A percentile compares a stretch with the other conserved stretches of the same genome.
These are phyloP conservation scores for Colletotrichum caudatum DNA, from an alignment of 2,329 filamentous ascomycete genomes.

Conservation along the genomic window DNA sequence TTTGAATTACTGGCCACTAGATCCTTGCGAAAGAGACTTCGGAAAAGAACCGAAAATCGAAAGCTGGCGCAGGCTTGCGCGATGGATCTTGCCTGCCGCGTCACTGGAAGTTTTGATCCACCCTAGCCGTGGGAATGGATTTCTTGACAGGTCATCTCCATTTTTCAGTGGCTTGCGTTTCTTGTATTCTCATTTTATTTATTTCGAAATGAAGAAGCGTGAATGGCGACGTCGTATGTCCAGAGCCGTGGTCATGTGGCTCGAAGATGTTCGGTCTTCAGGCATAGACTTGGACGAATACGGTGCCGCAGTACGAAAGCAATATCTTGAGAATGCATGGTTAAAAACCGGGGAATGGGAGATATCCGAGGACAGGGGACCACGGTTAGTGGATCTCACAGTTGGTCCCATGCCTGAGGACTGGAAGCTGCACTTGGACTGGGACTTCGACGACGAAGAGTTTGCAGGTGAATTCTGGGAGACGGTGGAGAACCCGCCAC, in stretches of 20 bases:
- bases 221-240: not conserved
- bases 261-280: not conserved
- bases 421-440: slow-evolving; percentile 1
- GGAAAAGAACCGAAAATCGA: not conserved
- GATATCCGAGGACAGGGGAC: fast-evolving
- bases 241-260: not conserved
- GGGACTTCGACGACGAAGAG: not conserved
- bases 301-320: not conserved
- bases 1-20: not conserved
- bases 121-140: no score
- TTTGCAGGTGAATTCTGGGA: slow-evolving; percentile 12
- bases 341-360: not conserved
- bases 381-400: not conserved
- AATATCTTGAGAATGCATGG: not conserved
- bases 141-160: not conserved
- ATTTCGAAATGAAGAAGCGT: not conserved
- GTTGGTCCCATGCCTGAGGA: not conserved
- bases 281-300: not conserved
- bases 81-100: not conserved
- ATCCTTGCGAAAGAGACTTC: not conserved
- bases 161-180: not conserved
- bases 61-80: not conserved
- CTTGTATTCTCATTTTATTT: fast-evolving
- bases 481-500: not conserved
- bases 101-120: not conserved